phyloP scores from a whole-genome alignment of 805 yeast genomes.

The Starmera dryadoides region DNA sequence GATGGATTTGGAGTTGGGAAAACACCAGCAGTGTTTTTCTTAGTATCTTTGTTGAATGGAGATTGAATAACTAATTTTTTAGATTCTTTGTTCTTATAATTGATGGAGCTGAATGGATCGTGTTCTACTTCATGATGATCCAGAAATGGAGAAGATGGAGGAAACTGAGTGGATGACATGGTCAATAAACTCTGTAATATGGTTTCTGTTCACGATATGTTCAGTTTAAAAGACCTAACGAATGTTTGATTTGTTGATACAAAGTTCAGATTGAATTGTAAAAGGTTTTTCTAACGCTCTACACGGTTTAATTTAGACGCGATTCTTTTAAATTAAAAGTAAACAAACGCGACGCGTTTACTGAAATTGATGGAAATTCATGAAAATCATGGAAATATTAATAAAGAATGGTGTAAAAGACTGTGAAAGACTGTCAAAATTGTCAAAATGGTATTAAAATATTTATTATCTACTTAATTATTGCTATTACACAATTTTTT shows the following conservation, averaged over 20 bases:
- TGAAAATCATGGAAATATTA: too few relatives aligned
- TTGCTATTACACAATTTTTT: too few relatives aligned
- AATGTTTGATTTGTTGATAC: too few relatives aligned
- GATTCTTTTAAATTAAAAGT: background rate
- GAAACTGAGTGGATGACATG: constrained; percentile 18
- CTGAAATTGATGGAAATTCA: background rate
- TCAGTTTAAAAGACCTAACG: too few relatives aligned
- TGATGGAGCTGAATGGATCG: constrained; percentile 13
- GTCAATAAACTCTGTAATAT: too few relatives aligned
- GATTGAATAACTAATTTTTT: constrained; percentile 14
- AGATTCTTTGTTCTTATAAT: constrained; percentile 3
- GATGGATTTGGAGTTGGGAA: constrained; percentile 77
- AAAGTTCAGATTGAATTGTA: too few relatives aligned
- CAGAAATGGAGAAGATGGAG: constrained; percentile 32
- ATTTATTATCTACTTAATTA: too few relatives aligned
- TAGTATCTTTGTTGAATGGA: constrained; percentile 9
- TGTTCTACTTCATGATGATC: constrained; percentile 11
- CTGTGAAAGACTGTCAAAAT: too few relatives aligned
- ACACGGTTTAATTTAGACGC: background rate
- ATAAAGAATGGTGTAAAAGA: too few relatives aligned
- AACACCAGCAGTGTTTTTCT: constrained; percentile 19
- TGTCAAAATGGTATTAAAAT: too few relatives aligned
- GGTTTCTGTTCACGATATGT: too few relatives aligned
- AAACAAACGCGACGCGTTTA: constrained; percentile 1
- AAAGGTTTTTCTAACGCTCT: background rate